These are phyloP conservation scores for Basipetospora chlamydospora DNA, from an alignment of 2,329 filamentous ascomycete genomes.

Conservation along the genomic window DNA sequence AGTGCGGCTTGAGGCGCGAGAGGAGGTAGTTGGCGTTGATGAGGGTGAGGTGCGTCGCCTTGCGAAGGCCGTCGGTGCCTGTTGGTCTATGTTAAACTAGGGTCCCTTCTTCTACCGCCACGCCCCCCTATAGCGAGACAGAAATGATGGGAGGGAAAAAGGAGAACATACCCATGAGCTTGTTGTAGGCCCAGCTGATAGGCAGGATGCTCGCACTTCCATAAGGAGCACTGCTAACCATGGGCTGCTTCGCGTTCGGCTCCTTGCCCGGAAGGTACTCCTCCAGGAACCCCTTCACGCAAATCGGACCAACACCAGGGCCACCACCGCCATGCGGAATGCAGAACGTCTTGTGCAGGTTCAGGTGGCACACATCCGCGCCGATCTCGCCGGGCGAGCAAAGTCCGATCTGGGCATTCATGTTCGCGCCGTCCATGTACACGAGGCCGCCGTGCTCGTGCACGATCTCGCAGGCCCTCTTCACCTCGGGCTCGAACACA, in stretches of 20 bases:
- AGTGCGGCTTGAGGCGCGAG: slow-evolving; percentile 71
- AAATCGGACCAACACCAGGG: slow-evolving; percentile 85
- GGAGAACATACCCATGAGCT: slow-evolving; percentile 60
- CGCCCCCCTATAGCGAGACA: no score
- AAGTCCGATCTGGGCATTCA: slow-evolving; percentile 94
- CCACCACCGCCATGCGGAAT: slow-evolving; percentile 93
- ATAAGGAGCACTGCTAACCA: slow-evolving; percentile 69
- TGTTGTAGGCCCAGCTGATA: slow-evolving; percentile 91
- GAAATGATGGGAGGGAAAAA: neutral
- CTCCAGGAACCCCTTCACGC: slow-evolving; percentile 68
- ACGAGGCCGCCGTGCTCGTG: slow-evolving; percentile 83
- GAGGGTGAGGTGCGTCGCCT: slow-evolving; percentile 84
- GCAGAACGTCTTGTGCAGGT: slow-evolving; percentile 97
- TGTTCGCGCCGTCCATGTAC: slow-evolving; percentile 98
- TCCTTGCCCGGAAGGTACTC: slow-evolving; percentile 53
- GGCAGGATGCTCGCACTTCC: slow-evolving; percentile 85
- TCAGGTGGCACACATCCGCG: slow-evolving; percentile 91
- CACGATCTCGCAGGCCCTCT: slow-evolving; percentile 71
- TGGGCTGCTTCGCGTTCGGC: slow-evolving; percentile 25
- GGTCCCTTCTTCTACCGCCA: no score
- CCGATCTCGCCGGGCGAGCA: slow-evolving; percentile 92
- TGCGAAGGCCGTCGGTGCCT: slow-evolving; percentile 58
- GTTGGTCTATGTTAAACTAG: slow-evolving; percentile 8
- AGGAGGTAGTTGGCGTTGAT: slow-evolving; percentile 97
- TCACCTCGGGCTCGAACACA: slow-evolving; percentile 83